Base-by-base conservation (phyloP, 768 basidiomycete genomes). In the Termitomyces sp. region DNA sequence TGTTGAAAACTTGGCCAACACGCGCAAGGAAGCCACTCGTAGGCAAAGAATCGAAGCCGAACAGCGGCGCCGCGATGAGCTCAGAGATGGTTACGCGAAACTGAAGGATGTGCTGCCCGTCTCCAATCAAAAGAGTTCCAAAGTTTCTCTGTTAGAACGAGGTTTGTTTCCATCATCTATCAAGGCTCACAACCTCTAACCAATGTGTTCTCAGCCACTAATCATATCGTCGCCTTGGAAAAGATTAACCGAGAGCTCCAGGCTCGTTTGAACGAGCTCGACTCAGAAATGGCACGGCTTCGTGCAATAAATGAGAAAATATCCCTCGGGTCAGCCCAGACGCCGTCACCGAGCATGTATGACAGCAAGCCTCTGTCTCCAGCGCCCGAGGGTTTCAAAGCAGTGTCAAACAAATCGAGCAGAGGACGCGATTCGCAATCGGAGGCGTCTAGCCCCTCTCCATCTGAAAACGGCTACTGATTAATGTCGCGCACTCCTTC, bases 71-170 rank as follows among this genome's bases (percentile, higher is more conserved):
- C 80, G 93, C 62, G 92, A 94, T 71, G 93, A 94, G 72, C 79
- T 94, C 59, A 81, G 93, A 59, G 92, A 95, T 66, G 92, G 91
- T 27, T 95, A 94, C 72, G 87, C 88, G 36, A 86, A 88, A 67
- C 76, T 95, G 71, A 92, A 92, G 73, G 91, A 93, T 60, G 88
- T 90, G 26, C 77, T 95, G 7, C 93, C 93, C 3, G 80, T 87
- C 53, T 90, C 88, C 13, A 93, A 92, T 72, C 91, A 93, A 78
- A 92, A 94, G 76, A 87, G 88, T 70, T 92, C 90, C 75, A 95
- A 95, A 69, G 90, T 93, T 18, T 91, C 89, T 26, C 74, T 94
- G 57, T 76, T 95, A 56, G 93, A 94, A 73, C 81, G 93, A 82
- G 90, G 92, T 92, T 66, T 59, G 81, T 67, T 27, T 10, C 37